Base-by-base conservation (phyloP, 2,329 filamentous ascomycete species). In the Geosmithia putterillii region DNA sequence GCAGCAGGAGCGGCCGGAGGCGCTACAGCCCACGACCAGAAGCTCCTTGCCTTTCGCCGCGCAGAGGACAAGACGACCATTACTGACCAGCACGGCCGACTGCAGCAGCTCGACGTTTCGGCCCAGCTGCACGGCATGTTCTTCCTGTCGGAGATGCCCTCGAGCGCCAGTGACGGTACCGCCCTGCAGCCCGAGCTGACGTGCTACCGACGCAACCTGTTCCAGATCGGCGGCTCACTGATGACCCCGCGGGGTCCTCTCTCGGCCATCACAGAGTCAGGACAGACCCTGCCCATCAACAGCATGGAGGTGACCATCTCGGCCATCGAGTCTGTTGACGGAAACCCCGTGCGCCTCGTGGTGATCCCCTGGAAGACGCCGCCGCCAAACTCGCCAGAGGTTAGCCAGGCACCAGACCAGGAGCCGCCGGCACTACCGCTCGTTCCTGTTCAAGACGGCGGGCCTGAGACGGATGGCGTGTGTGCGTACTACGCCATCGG, bases 291-390 rank as follows among this genome's bases (percentile, higher is more conserved):
- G 36, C 82, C 85, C 2, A 86, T 95, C 41, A 76, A 79, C 49
- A 83, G 73, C 49, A 85, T 90, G 60, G 89, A 96, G 59, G 78
- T 95, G 43, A 81, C 83, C 43, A 86, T 96, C 40, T 94, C 87
- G 5, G 90, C 90, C 8, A 94, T 88, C 41, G 90, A 96, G 60
- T 95, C 90, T 2, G 88, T 95, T 15, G 90, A 96, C 59, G 86
- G 87, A 28, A 90, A 95, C 53, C 69, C 85, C 0, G 87, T 95
- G 38, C 90, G 94, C 53, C 81, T 96, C 48, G 95, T 96, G 49
- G 92, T 92, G 7, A 94, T 96, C 46, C 90, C 90, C 1, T 96
- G 90, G 90, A 96, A 96, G 69, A 95, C 89, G 2, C 89, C 88
- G 1, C 86, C 84, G 22, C 86, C 85, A 42, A 86, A 82, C 62